These are phyloP conservation scores for Pelagophyceae sp. DNA, from an alignment of 352 stramenopile species.

Conservation along the genomic window DNA sequence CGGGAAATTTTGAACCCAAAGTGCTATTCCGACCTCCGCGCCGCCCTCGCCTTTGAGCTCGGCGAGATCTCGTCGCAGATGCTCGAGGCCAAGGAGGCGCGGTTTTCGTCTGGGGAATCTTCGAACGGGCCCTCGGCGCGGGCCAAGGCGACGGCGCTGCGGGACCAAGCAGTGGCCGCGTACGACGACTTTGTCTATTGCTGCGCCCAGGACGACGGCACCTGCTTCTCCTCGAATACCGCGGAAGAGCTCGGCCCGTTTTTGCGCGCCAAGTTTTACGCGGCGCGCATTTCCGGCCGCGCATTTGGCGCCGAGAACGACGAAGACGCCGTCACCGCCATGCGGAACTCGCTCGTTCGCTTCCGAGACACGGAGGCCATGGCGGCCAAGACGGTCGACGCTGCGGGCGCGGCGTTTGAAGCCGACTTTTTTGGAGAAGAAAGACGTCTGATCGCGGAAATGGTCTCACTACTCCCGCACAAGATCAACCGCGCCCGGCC, in stretches of 20 bases:
- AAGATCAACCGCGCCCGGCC: background rate
- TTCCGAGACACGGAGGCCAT: background rate
- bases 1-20: background rate
- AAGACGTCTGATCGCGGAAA: background rate
- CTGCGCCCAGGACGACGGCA: background rate
- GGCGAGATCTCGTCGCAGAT: background rate
- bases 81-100: background rate
- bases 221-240: background rate
- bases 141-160: background rate
- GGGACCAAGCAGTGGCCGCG: background rate
- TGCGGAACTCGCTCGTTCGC: background rate
- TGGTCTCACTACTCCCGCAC: background rate
- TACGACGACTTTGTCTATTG: conserved; percentile 4
- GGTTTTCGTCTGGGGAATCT: background rate
- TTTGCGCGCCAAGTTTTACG: background rate
- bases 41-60: background rate
- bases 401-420: background rate
- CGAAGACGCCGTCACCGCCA: background rate
- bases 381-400: background rate
- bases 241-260: background rate
- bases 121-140: background rate
- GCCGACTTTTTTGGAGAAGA: background rate
- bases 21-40: background rate
- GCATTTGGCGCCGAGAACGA: background rate
- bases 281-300: background rate